These are phyloP conservation scores for Solanum chilense DNA, from an alignment of 257 asterid species.

Conservation along the genomic window DNA sequence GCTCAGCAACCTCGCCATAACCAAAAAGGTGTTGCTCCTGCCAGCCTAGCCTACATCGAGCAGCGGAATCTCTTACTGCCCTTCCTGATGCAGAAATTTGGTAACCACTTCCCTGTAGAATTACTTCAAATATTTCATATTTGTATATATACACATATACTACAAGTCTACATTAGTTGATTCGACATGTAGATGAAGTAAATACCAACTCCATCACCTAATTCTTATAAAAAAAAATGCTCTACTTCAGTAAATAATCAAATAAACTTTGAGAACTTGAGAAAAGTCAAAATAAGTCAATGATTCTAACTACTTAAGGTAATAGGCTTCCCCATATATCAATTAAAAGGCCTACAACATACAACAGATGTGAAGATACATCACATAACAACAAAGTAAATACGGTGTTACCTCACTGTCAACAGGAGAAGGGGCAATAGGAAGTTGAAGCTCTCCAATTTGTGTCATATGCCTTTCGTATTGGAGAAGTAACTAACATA, in stretches of 20 bases:
- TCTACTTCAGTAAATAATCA: no score
- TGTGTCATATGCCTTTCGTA: constrained; percentile 65
- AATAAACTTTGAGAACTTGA: no score
- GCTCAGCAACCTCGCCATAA: constrained; percentile 48
- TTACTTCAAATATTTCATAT: background rate
- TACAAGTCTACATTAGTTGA: background rate
- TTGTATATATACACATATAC: background rate
- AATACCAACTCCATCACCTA: no score
- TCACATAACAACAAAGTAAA: background rate
- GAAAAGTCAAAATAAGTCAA: background rate
- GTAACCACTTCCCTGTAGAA: constrained; percentile 49
- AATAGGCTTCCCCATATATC: background rate
- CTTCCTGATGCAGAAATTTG: constrained; percentile 73
- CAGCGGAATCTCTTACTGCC: constrained; percentile 79
- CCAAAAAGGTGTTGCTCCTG: constrained; percentile 52
- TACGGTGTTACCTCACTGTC: constrained; percentile 45
- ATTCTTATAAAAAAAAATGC: no score
- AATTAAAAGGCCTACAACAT: background rate
- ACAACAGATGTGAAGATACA: no score
- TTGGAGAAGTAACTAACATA: constrained; percentile 61
- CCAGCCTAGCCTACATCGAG: constrained; percentile 97
- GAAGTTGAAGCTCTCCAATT: constrained; percentile 70
- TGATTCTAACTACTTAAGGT: background rate
- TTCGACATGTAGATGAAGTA: background rate
- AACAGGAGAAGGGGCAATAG: constrained; percentile 30